Evolutionary conservation across 2,329 filamentous ascomycete species (phyloP).

Genomic region (Aspergillus aculeatus): DNA sequence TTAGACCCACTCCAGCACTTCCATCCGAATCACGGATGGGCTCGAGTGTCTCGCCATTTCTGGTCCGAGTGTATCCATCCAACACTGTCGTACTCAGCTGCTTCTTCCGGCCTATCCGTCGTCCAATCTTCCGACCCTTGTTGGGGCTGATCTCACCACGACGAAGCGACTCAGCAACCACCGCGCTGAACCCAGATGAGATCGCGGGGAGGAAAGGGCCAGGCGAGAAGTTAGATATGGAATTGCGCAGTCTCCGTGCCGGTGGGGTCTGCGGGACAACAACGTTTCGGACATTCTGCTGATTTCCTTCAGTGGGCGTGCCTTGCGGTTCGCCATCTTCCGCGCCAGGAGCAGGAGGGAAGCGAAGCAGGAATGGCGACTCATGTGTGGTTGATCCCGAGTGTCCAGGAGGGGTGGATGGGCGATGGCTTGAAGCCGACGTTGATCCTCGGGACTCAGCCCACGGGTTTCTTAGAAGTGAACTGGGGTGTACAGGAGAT

Average conservation of each 20-base stretch:
- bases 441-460: constrained; percentile 27
- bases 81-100: constrained; percentile 27
- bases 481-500: constrained; percentile 36
- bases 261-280: constrained; percentile 39
- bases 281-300: constrained; percentile 25
- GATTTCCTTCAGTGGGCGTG: constrained; percentile 20
- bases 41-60: constrained; percentile 19
- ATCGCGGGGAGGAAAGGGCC: constrained; percentile 61
- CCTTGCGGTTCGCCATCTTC: constrained; percentile 22
- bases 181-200: constrained; percentile 59
- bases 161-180: constrained; percentile 65
- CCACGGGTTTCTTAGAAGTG: constrained; percentile 41
- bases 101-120: constrained; percentile 29
- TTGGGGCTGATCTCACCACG: constrained; percentile 51
- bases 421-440: constrained; percentile 26
- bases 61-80: constrained; percentile 19
- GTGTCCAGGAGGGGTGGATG: constrained; percentile 29
- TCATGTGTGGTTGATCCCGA: constrained; percentile 18
- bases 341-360: constrained; percentile 40
- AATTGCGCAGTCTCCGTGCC: constrained; percentile 43
- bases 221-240: constrained; percentile 55
- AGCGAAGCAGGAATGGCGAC: constrained; percentile 39
- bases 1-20: constrained; percentile 15
- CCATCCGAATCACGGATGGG: constrained; percentile 22
- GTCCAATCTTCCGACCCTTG: constrained; percentile 30